Base-by-base conservation (phyloP, 805 yeast genomes). In the Wickerhamomyces subpelliculosus region DNA sequence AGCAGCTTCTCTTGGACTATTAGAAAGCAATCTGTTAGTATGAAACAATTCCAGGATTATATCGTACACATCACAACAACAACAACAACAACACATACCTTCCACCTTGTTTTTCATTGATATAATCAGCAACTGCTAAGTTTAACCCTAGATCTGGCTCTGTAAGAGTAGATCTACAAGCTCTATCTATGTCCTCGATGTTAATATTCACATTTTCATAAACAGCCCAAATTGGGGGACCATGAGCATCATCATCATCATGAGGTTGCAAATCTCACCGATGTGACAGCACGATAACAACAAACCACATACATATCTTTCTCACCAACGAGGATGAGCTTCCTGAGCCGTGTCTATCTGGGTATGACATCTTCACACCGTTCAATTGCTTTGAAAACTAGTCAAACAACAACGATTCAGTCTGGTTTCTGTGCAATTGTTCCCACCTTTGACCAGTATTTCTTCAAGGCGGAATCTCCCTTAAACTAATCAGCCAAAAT, bases 81-180 rank as follows among this genome's bases (percentile, higher is more conserved):
- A n/a, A 20, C 26, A 30, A 17, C 4, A 39, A 14, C 16, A 12
- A 10, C 16, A 49, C 51, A 14, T 39, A 45, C 47, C 85, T 69
- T 14, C 76, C 73, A 20, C 95, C 97, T 64, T 89, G 95, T 55
- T 90, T 90, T 39, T 84, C 89, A 57, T 93, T 93, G 60, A 93
- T 79, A 52, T 82, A 73, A 61, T 93, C 99, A 44, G 97, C 90
- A 42, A 93, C 89, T 57, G 90, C 97, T 49, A 93, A 64, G 57
- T 90, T 93, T 44, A 88, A 64, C 4, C 87, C 85, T 41, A 89
- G 70, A 55, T 93, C 90, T 6, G 98, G 97, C 63, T 90, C 96
- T 20, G 67, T 57, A 34, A 85, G 67, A 1, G 90, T 70, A 27
- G 93, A 82, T 49, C 93, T 75, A 54, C 96, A 88, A 2, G 97